Percentiles rank a stretch among this genome's conserved stretches.
Evolutionary conservation across 1,284 basidiomycete species (phyloP).

Genomic region (Golubevia sp.): DNA sequence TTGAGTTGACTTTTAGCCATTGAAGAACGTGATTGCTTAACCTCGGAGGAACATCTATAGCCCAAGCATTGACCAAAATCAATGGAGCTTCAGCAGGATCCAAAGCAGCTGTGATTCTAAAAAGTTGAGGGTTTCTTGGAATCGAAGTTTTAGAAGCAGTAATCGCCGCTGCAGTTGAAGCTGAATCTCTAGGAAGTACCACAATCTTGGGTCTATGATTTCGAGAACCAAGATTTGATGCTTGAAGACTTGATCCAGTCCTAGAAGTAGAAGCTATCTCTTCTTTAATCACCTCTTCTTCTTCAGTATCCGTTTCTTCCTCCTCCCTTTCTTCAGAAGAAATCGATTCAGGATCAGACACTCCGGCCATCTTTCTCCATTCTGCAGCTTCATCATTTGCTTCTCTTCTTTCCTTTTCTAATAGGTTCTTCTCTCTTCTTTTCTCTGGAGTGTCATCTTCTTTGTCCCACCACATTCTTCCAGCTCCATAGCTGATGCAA

Average conservation of each 20-base stretch:
- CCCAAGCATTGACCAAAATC: conserved; percentile 75
- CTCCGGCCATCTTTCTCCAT: conserved; percentile 7
- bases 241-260: conserved; percentile 67
- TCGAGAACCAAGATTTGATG: background rate
- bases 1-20: background rate
- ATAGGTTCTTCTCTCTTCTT: conserved; percentile 5
- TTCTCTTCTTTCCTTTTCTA: conserved; percentile 10
- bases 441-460: conserved; percentile 9
- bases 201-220: conserved; percentile 16
- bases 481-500: conserved; percentile 74
- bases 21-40: conserved; percentile 1
- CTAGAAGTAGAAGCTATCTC: too few relatives aligned
- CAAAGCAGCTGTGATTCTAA: conserved; percentile 57
- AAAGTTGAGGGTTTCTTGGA: conserved; percentile 33
- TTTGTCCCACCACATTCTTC: conserved; percentile 56
- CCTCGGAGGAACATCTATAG: conserved; percentile 72
- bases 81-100: conserved; percentile 61
- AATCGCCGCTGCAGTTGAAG: background rate
- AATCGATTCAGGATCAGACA: too few relatives aligned
- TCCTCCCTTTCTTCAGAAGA: conserved; percentile 2
- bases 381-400: conserved; percentile 15
- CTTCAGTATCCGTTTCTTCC: conserved; percentile 59
- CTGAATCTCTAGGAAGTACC: background rate
- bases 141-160: conserved; percentile 11
- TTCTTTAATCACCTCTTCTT: conserved; percentile 69